Evolutionary conservation across 202 grass and related monocot species (phyloP).

Genomic region (Musa balbisiana): DNA sequence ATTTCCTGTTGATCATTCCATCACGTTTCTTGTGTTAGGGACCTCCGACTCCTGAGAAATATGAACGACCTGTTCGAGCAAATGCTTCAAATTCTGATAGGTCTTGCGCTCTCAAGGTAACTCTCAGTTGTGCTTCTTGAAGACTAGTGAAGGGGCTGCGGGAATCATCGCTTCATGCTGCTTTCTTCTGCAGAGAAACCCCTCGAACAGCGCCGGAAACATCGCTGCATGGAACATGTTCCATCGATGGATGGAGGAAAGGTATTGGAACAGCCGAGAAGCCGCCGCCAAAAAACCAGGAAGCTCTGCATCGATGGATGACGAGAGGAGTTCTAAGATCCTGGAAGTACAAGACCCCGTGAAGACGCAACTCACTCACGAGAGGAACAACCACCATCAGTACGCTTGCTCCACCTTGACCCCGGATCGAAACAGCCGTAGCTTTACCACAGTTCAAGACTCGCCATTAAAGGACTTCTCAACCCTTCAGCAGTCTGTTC

Average conservation of each 20-base stretch:
- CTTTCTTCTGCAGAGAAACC: not conserved
- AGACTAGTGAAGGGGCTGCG: not conserved
- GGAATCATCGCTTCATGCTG: not conserved
- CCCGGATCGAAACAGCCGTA: slow-evolving; percentile 56
- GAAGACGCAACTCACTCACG: not conserved
- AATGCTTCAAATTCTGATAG: slow-evolving; percentile 38
- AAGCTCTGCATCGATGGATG: not conserved
- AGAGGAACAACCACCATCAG: slow-evolving; percentile 13
- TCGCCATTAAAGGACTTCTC: slow-evolving; percentile 67
- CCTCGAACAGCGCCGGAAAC: not conserved
- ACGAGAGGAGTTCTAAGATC: slow-evolving; percentile 6
- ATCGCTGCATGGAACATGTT: not conserved
- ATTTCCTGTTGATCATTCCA: not conserved
- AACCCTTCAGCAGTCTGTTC: slow-evolving; percentile 43
- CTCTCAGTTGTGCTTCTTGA: not conserved
- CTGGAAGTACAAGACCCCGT: not conserved
- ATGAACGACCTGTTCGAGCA: slow-evolving; percentile 34
- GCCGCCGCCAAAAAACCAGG: not conserved
- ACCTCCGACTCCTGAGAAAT: slow-evolving; percentile 68
- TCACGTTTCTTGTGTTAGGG: slow-evolving; percentile 20
- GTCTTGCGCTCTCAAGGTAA: slow-evolving; percentile 52
- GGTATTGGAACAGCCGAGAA: not conserved
- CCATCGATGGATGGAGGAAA: not conserved
- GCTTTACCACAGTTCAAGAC: slow-evolving; percentile 51
- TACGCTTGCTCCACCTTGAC: slow-evolving; percentile 51